phyloP scores from a whole-genome alignment of 108 stramenopile genomes.

The Ochromonas danica region DNA sequence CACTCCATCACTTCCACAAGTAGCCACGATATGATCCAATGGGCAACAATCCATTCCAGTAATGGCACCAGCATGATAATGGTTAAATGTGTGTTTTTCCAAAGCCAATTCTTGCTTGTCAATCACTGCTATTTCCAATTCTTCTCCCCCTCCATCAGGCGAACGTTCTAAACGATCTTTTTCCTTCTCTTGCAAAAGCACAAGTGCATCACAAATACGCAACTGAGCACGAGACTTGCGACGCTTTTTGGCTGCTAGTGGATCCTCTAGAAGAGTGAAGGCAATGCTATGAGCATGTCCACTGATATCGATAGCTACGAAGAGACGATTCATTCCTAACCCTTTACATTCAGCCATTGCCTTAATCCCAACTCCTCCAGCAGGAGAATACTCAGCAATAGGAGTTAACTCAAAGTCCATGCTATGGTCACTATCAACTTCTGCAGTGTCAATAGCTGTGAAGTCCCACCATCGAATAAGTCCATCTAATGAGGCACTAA shows the following conservation, averaged over 20 bases:
- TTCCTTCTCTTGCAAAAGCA: background rate
- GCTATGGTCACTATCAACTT: constrained; percentile 41
- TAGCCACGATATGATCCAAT: constrained; percentile 48
- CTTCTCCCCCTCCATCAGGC: background rate
- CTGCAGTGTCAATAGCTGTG: constrained; percentile 34
- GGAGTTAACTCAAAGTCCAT: constrained; percentile 42
- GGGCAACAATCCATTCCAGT: constrained; percentile 47
- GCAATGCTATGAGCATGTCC: background rate
- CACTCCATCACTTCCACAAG: constrained; percentile 55
- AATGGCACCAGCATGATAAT: constrained; percentile 52
- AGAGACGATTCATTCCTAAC: background rate
- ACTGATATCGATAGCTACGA: background rate
- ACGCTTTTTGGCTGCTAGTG: constrained; percentile 25
- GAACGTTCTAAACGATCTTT: background rate
- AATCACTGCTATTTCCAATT: background rate
- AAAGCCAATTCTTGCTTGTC: background rate
- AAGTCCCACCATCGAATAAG: constrained; percentile 40
- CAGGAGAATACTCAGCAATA: background rate
- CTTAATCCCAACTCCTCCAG: background rate
- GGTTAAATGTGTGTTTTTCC: background rate
- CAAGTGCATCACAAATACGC: background rate
- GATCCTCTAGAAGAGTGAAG: background rate
- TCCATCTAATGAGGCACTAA: constrained; percentile 42
- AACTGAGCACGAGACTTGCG: background rate
- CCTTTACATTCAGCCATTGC: constrained; percentile 33